These are phyloP conservation scores for Trichosporon ovoides DNA, from an alignment of 1,284 basidiomycete species.

Conservation along the genomic window DNA sequence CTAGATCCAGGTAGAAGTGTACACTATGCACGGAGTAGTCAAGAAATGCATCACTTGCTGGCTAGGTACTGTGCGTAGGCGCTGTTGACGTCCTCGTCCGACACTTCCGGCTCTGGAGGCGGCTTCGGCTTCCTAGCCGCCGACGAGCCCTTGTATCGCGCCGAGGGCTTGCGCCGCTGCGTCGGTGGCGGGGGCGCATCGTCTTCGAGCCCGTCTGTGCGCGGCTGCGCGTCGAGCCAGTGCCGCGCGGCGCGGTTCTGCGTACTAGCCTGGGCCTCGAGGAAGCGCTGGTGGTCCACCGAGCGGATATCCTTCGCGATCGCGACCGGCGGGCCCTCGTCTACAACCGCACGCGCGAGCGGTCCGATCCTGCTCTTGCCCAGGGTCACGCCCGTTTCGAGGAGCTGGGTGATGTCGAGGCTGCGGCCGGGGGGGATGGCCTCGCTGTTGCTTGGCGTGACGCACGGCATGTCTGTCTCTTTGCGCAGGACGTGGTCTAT, in stretches of 20 bases:
- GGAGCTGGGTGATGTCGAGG: constrained; percentile 64
- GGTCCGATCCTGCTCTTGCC: not conserved
- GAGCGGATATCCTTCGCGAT: constrained; percentile 31
- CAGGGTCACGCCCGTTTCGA: constrained; percentile 47
- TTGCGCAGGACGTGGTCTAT: constrained; percentile 87
- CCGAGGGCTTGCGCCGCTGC: not conserved
- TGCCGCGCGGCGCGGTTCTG: constrained; percentile 13
- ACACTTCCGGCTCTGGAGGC: not conserved
- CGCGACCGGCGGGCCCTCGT: constrained; percentile 27
- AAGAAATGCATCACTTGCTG: too few species aligned
- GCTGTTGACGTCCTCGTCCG: not conserved
- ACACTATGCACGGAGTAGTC: too few species aligned
- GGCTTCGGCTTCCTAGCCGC: too few species aligned
- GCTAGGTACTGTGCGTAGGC: not conserved
- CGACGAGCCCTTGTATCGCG: not conserved
- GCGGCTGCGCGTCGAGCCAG: constrained; percentile 29
- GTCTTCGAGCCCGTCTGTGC: constrained; percentile 5
- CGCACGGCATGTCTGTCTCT: constrained; percentile 92
- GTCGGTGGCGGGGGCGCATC: not conserved
- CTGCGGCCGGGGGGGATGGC: constrained; percentile 81
- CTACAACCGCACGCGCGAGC: constrained; percentile 1
- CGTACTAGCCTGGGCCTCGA: constrained; percentile 32
- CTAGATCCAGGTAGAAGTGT: not conserved
- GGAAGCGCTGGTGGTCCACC: constrained; percentile 25
- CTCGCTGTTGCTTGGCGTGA: constrained; percentile 83